Evolutionary conservation across 208 protist genomes (phyloP).

Genomic region (Trypanosoma boissoni): DNA sequence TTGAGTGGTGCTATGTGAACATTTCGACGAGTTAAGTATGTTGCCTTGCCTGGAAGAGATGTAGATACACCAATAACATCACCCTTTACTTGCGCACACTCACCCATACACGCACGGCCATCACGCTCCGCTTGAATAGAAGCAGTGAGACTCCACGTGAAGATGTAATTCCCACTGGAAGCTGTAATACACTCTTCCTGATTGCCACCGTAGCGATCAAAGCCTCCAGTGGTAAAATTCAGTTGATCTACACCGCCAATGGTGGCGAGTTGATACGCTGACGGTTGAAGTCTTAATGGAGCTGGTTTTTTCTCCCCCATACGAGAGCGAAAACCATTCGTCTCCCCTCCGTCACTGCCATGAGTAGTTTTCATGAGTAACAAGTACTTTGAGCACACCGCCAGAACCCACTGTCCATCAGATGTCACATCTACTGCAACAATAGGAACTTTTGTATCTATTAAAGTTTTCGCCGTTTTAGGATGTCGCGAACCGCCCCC

Average conservation of each 20-base stretch:
- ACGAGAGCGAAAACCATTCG: conserved; percentile 38
- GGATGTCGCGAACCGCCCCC: conserved; percentile 37
- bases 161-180: conserved; percentile 38
- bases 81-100: conserved; percentile 6
- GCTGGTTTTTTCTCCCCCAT: conserved; percentile 58
- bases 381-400: conserved; percentile 33
- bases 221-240: conserved; percentile 40
- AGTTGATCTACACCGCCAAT: conserved; percentile 42
- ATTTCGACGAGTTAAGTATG: conserved; percentile 21
- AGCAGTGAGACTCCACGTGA: conserved; percentile 53
- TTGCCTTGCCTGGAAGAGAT: conserved; percentile 4
- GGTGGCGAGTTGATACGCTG: conserved; percentile 30
- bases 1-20: conserved; percentile 27
- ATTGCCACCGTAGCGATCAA: conserved; percentile 34
- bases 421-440: conserved; percentile 51
- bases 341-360: conserved; percentile 23
- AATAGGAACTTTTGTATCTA: conserved; percentile 52
- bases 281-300: conserved; percentile 43
- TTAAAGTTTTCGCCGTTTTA: conserved; percentile 57
- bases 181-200: conserved; percentile 51
- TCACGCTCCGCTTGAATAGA: conserved; percentile 34
- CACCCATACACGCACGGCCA: conserved; percentile 26
- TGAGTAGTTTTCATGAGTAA: conserved; percentile 54
- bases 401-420: conserved; percentile 59
- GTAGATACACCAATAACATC: conserved; percentile 16